Conservation (phyloP, 2,329 filamentous ascomycete genomes). For the Emydomyces testavorans region DNA sequence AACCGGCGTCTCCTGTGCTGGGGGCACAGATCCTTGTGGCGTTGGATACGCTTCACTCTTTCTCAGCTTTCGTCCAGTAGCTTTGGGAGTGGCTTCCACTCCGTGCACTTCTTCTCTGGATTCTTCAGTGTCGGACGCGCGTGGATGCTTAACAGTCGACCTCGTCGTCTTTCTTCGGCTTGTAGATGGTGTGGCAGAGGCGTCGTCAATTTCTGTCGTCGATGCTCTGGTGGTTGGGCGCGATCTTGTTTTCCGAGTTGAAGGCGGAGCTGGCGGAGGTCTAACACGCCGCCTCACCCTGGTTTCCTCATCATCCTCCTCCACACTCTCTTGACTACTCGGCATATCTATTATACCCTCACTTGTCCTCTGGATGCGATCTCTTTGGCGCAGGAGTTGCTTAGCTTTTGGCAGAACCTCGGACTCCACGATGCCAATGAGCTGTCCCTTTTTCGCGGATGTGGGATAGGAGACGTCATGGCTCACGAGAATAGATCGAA, state of each 20-base stretch:
- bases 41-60: constrained; percentile 36
- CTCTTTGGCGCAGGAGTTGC: constrained; percentile 62
- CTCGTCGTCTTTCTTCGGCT: constrained; percentile 44
- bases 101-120: constrained; percentile 33
- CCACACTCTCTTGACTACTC: constrained; percentile 54
- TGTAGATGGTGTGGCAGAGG: constrained; percentile 23
- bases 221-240: constrained; percentile 39
- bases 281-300: constrained; percentile 29
- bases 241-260: constrained; percentile 42
- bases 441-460: constrained; percentile 80
- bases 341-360: constrained; percentile 63
- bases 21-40: constrained; percentile 17
- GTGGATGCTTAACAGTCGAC: constrained; percentile 37
- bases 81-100: constrained; percentile 28
- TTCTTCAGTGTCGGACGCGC: constrained; percentile 41
- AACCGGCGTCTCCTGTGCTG: constrained; percentile 21
- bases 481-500: constrained; percentile 82
- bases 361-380: constrained; percentile 73
- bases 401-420: constrained; percentile 67
- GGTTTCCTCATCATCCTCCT: constrained; percentile 44
- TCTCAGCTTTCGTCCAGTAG: constrained; percentile 42
- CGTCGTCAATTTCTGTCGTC: constrained; percentile 28
- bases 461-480: constrained; percentile 78
- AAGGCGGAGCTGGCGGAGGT: constrained; percentile 39
- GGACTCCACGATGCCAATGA: constrained; percentile 72